phyloP scores from a whole-genome alignment of 306 rosid genomes.

The Rosa lucieae region DNA sequence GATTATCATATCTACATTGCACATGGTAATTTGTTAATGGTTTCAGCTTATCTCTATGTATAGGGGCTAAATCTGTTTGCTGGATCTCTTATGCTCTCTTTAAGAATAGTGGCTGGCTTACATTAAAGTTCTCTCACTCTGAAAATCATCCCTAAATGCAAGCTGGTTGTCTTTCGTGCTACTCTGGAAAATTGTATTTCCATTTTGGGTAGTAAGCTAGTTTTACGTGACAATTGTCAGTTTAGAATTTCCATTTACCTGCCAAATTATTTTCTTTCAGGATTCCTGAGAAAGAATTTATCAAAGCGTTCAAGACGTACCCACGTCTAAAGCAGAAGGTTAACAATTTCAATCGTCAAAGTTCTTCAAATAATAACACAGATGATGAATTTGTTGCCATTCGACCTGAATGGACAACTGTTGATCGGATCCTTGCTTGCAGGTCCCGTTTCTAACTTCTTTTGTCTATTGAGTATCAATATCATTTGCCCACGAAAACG shows the following conservation, averaged over 20 bases:
- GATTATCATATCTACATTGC: constrained; percentile 84
- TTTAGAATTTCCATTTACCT: constrained; percentile 32
- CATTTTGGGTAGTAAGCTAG: background rate
- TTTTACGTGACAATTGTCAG: constrained; percentile 16
- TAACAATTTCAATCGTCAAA: constrained; percentile 82
- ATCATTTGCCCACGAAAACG: background rate
- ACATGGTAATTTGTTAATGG: constrained; percentile 58
- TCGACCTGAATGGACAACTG: constrained; percentile 98
- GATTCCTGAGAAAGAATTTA: constrained; percentile 96
- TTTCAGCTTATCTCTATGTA: background rate
- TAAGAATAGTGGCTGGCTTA: background rate
- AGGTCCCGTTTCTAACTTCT: constrained; percentile 51
- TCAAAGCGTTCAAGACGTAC: constrained; percentile 79
- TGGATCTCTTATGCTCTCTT: background rate
- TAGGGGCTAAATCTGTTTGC: background rate
- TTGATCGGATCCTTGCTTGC: constrained; percentile 91
- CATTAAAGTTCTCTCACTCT: background rate
- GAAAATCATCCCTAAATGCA: background rate
- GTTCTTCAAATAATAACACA: constrained; percentile 57
- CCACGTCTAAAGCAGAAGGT: constrained; percentile 88
- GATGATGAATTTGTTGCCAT: constrained; percentile 95
- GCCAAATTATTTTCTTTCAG: constrained; percentile 36
- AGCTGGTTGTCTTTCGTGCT: background rate
- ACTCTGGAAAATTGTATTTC: constrained; percentile 3
- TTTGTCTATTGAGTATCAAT: constrained; percentile 19